A percentile compares a stretch with the other conserved stretches of the same genome.
These are phyloP conservation scores for Spathaspora sp. DNA, from an alignment of 1,139 yeast species.

Conservation along the genomic window DNA sequence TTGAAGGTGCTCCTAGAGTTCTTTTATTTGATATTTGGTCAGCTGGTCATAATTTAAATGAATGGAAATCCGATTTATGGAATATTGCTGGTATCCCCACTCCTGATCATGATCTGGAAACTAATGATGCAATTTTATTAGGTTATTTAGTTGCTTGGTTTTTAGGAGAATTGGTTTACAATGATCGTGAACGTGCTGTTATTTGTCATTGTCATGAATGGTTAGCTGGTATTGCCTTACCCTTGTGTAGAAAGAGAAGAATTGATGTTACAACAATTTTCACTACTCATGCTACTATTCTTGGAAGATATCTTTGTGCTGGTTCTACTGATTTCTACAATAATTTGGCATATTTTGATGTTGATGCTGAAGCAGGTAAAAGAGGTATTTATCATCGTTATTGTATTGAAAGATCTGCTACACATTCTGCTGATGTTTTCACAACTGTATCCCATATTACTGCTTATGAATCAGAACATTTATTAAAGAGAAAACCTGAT, in stretches of 20 bases:
- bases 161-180: conserved; percentile 84
- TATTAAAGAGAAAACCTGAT: conserved; percentile 93
- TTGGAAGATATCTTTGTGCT: conserved; percentile 95
- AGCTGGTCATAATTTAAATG: conserved; percentile 68
- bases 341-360: conserved; percentile 86
- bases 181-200: conserved; percentile 83
- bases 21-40: conserved; percentile 82
- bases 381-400: conserved; percentile 96
- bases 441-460: conserved; percentile 97
- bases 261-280: conserved; percentile 93
- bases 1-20: conserved; percentile 96
- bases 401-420: conserved; percentile 95
- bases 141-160: conserved; percentile 98
- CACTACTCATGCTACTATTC: conserved; percentile 94
- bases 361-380: conserved; percentile 97
- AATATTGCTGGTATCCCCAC: conserved; percentile 87
- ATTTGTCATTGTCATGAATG: conserved; percentile 97
- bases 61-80: conserved; percentile 97
- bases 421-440: conserved; percentile 95
- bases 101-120: conserved; percentile 84
- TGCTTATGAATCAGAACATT: conserved; percentile 90
- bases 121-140: conserved; percentile 87
- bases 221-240: conserved; percentile 96
- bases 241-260: conserved; percentile 86
- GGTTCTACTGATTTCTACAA: conserved; percentile 96